phyloP scores from a whole-genome alignment of 768 basidiomycete species.

The Dictyophora rubrovolvata region DNA sequence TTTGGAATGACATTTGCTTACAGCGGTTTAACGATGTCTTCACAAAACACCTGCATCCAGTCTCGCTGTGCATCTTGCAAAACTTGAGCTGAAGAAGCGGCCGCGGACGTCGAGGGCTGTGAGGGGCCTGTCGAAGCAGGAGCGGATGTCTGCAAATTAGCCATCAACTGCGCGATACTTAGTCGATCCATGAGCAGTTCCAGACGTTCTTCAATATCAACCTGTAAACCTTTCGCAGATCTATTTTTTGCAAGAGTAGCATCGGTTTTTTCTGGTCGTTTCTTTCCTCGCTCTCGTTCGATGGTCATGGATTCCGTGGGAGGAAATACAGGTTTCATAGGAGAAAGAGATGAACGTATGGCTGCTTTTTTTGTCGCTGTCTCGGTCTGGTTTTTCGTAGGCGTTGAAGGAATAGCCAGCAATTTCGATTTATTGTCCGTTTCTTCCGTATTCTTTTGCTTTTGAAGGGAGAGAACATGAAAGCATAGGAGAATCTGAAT shows the following conservation, averaged over 20 bases:
- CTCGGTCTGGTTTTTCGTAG: background rate
- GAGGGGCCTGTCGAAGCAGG: background rate
- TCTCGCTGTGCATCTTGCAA: conserved; percentile 27
- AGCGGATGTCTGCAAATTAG: conserved; percentile 22
- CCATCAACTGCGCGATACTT: conserved; percentile 62
- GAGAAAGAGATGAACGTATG: conserved; percentile 15
- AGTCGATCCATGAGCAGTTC: conserved; percentile 74
- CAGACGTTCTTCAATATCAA: conserved; percentile 37
- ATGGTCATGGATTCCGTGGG: conserved; percentile 13
- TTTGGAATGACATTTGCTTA: conserved; percentile 8
- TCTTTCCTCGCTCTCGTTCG: conserved; percentile 14
- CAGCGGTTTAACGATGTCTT: conserved; percentile 49
- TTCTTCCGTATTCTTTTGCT: background rate
- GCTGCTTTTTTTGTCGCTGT: conserved; percentile 12
- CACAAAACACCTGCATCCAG: conserved; percentile 68
- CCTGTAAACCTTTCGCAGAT: conserved; percentile 16
- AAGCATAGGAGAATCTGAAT: conserved; percentile 67
- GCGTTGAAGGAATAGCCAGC: background rate
- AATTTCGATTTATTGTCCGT: background rate
- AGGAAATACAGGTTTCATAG: conserved; percentile 8
- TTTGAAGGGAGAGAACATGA: conserved; percentile 51
- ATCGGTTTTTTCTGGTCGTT: background rate
- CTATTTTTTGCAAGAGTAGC: background rate
- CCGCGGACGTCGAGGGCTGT: background rate
- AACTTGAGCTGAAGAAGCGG: background rate